Conservation (phyloP, 129 eudicot genomes). For the Flaveria robusta region DNA sequence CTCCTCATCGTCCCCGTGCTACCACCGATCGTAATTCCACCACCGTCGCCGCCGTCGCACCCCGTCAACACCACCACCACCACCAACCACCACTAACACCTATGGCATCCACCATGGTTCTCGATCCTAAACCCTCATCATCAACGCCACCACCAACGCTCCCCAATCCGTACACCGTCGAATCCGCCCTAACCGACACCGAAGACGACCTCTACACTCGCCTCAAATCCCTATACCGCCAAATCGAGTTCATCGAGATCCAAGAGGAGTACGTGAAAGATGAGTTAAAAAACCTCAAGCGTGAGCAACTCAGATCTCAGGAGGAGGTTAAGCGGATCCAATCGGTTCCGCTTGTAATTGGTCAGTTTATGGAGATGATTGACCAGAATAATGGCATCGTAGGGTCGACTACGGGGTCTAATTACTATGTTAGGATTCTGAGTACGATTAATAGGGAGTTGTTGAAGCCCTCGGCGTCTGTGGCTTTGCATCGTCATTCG, state of each 20-base stretch:
- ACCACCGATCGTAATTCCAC: background rate
- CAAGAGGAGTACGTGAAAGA: conserved; percentile 89
- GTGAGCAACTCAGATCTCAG: conserved; percentile 71
- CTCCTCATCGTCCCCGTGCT: background rate
- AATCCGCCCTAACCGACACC: conserved; percentile 32
- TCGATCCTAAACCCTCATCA: conserved; percentile 54
- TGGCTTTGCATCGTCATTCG: conserved; percentile 79
- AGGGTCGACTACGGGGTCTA: conserved; percentile 80
- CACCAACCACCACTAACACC: background rate
- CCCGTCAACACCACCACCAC: background rate
- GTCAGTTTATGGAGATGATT: conserved; percentile 95
- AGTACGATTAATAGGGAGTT: conserved; percentile 83
- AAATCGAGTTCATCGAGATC: conserved; percentile 77
- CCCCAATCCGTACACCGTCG: conserved; percentile 26
- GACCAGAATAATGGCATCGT: conserved; percentile 80
- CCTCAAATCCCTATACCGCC: conserved; percentile 67
- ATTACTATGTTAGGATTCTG: conserved; percentile 80
- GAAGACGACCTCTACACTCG: conserved; percentile 85
- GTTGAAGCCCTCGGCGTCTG: conserved; percentile 77
- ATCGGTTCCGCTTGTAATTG: conserved; percentile 87
- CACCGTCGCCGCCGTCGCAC: conserved; percentile 2
- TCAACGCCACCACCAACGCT: conserved; percentile 35
- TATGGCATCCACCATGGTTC: conserved; percentile 65
- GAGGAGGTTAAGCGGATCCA: conserved; percentile 93
- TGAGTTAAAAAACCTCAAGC: conserved; percentile 75